Conservation (phyloP, 2,329 filamentous ascomycete species). For the Fusarium udum region DNA sequence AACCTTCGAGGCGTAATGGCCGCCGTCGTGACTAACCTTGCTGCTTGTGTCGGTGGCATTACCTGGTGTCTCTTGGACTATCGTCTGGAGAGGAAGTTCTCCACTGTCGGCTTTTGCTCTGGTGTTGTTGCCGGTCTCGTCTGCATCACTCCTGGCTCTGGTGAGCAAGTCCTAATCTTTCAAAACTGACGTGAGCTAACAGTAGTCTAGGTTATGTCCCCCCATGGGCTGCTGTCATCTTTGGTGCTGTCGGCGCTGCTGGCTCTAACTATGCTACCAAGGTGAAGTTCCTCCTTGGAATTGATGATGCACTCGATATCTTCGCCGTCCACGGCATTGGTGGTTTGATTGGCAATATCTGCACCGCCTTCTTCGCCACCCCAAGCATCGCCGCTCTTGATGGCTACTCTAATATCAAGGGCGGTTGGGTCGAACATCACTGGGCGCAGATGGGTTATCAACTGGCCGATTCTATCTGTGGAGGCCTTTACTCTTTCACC, state of each 20-base stretch:
- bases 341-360: slow-evolving; percentile 80
- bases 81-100: slow-evolving; percentile 89
- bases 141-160: slow-evolving; percentile 87
- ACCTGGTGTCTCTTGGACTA: slow-evolving; percentile 93
- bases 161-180: slow-evolving; percentile 48
- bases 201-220: slow-evolving; percentile 71
- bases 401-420: slow-evolving; percentile 70
- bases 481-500: slow-evolving; percentile 80
- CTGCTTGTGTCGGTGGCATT: slow-evolving; percentile 84
- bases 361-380: slow-evolving; percentile 84
- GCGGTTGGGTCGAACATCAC: slow-evolving; percentile 85
- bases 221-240: slow-evolving; percentile 83
- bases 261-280: slow-evolving; percentile 92
- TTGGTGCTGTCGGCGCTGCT: slow-evolving; percentile 77
- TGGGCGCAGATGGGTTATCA: slow-evolving; percentile 88
- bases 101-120: slow-evolving; percentile 91
- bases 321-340: slow-evolving; percentile 85
- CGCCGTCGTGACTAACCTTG: slow-evolving; percentile 84
- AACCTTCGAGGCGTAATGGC: slow-evolving; percentile 90
- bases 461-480: slow-evolving; percentile 80
- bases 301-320: slow-evolving; percentile 89
- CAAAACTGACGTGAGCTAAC: slow-evolving; percentile 15
- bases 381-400: slow-evolving; percentile 87
- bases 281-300: slow-evolving; percentile 82
- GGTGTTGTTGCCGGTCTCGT: slow-evolving; percentile 89